A percentile compares a stretch with the other conserved stretches of the same genome.
Conservation (phyloP, 805 yeast species). For the Suhomyces xylopsoci region DNA sequence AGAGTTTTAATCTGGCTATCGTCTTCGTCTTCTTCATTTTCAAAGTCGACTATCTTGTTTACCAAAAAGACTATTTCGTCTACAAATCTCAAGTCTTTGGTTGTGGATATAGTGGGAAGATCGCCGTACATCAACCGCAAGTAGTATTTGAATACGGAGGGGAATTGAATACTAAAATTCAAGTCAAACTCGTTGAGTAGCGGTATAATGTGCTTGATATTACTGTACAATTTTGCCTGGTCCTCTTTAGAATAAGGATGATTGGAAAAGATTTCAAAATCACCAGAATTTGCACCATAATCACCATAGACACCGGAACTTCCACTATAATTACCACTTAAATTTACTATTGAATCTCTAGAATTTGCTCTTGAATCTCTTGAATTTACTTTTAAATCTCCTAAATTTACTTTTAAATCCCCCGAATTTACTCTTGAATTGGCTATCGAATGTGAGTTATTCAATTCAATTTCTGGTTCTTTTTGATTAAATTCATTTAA, state of each 20-base stretch:
- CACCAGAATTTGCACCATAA: too few species aligned
- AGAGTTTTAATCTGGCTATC: constrained; percentile 15
- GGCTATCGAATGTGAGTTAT: too few species aligned
- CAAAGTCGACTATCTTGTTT: constrained; percentile 27
- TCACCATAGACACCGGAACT: too few species aligned
- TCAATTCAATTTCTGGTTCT: too few species aligned
- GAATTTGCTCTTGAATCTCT: too few species aligned
- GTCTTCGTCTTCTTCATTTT: constrained; percentile 18
- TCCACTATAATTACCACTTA: too few species aligned
- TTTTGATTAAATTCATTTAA: too few species aligned
- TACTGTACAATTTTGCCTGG: constrained; percentile 12
- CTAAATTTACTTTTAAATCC: too few species aligned
- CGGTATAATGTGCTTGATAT: constrained; percentile 20
- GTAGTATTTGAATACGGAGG: constrained; percentile 21
- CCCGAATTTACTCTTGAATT: too few species aligned
- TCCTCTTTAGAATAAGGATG: constrained; percentile 15
- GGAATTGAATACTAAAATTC: constrained; percentile 21
- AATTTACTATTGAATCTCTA: too few species aligned
- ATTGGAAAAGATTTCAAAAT: background rate
- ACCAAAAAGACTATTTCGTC: constrained; percentile 17
- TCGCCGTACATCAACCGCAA: constrained; percentile 18
- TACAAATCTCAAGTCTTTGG: constrained; percentile 22
- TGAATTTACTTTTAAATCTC: too few species aligned
- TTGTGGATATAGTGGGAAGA: constrained; percentile 15
- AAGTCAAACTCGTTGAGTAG: constrained; percentile 25